Conservation (phyloP, 805 yeast species). For the Candida pseudoglaebosa region DNA sequence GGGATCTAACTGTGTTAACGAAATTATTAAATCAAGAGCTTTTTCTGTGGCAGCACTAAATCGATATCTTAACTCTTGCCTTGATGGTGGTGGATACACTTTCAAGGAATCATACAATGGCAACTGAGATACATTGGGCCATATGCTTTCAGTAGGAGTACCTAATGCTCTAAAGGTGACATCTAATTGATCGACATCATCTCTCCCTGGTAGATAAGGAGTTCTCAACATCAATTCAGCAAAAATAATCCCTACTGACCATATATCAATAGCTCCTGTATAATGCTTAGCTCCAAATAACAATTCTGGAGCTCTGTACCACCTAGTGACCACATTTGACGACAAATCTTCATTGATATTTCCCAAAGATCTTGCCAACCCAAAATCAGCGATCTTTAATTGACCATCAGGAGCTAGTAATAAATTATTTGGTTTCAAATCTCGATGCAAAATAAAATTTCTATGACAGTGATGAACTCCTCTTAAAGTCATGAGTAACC, state of each 20-base stretch:
- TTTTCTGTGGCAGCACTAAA: conserved; percentile 88
- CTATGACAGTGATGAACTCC: conserved; percentile 97
- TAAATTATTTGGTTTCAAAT: conserved; percentile 88
- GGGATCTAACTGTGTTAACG: conserved; percentile 76
- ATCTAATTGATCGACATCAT: conserved; percentile 84
- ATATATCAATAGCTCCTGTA: conserved; percentile 41
- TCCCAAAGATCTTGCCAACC: conserved; percentile 83
- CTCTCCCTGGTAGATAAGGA: conserved; percentile 91
- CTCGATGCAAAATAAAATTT: conserved; percentile 85
- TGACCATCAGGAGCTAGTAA: conserved; percentile 83
- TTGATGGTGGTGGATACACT: conserved; percentile 78
- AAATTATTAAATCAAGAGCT: conserved; percentile 72
- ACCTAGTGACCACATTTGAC: conserved; percentile 92
- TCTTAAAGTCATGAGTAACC: conserved; percentile 91
- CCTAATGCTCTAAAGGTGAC: conserved; percentile 96
- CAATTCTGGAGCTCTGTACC: conserved; percentile 85
- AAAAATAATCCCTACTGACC: conserved; percentile 61
- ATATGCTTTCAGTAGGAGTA: conserved; percentile 84
- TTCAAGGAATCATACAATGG: conserved; percentile 72
- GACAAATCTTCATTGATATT: conserved; percentile 71
- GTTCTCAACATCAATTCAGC: conserved; percentile 94
- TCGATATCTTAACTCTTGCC: conserved; percentile 73
- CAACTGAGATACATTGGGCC: conserved; percentile 85
- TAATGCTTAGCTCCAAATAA: conserved; percentile 43
- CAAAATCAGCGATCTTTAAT: conserved; percentile 95